These are phyloP conservation scores for Phlyctochytrium bullatum DNA, from an alignment of 192 early-diverging fungal species.

Conservation along the genomic window DNA sequence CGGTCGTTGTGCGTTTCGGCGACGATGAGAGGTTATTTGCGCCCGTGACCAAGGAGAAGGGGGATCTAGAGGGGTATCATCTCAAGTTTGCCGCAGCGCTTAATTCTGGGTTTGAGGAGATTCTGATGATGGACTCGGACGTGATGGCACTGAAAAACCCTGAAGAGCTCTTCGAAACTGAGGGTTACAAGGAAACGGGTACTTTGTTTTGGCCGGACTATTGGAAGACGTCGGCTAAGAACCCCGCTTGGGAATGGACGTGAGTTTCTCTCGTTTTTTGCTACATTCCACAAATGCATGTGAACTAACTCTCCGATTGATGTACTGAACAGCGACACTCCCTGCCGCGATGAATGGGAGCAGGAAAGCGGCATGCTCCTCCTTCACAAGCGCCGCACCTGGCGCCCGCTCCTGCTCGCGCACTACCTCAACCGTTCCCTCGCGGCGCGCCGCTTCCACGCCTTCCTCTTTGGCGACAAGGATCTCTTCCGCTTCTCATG, in stretches of 20 bases:
- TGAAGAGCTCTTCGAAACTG: slow-evolving; percentile 32
- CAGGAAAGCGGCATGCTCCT: neutral
- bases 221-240: slow-evolving; percentile 32
- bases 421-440: slow-evolving; percentile 12
- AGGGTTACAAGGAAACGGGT: slow-evolving; percentile 29
- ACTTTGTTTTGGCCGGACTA: slow-evolving; percentile 52
- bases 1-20: neutral
- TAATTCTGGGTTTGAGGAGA: slow-evolving; percentile 28
- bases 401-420: neutral
- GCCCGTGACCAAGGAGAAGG: neutral
- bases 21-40: neutral
- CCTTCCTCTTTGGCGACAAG: slow-evolving; percentile 30
- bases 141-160: slow-evolving; percentile 34
- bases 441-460: slow-evolving; percentile 1
- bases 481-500: slow-evolving; percentile 30
- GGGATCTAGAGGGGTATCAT: too few relatives aligned
- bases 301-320: neutral
- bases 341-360: slow-evolving; percentile 20
- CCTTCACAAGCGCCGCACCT: neutral
- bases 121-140: slow-evolving; percentile 44
- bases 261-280: neutral
- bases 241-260: slow-evolving; percentile 22
- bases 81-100: neutral
- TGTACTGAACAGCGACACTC: neutral
- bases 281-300: too few relatives aligned